phyloP scores from a whole-genome alignment of 306 rosid species.

The Gastrolobium villosum region DNA sequence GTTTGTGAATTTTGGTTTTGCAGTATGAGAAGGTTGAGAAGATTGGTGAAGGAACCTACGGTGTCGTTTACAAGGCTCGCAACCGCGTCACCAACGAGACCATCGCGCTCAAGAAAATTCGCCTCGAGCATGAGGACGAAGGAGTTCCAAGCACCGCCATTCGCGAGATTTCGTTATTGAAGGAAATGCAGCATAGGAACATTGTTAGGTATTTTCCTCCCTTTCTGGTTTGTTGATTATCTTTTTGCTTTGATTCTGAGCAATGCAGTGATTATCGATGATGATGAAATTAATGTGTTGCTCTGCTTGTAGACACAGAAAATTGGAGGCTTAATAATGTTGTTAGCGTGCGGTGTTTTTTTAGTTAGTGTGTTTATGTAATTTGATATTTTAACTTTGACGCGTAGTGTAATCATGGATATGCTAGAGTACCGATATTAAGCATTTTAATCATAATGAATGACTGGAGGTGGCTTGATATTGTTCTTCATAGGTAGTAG shows the following conservation, averaged over 20 bases:
- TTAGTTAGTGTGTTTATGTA: slow-evolving; percentile 33
- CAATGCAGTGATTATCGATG: background rate
- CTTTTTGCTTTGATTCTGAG: background rate
- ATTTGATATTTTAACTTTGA: slow-evolving; percentile 7
- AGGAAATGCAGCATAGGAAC: slow-evolving; percentile 94
- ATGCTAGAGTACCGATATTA: slow-evolving; percentile 21
- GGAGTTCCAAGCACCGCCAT: slow-evolving; percentile 96
- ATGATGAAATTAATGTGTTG: slow-evolving; percentile 22
- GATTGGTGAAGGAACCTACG: slow-evolving; percentile 95
- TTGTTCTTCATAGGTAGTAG: background rate
- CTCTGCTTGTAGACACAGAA: background rate
- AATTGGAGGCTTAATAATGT: background rate
- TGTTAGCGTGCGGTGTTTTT: background rate
- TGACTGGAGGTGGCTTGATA: background rate
- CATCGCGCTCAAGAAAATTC: slow-evolving; percentile 90
- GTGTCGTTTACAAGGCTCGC: slow-evolving; percentile 95
- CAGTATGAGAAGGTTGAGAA: slow-evolving; percentile 95
- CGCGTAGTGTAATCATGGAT: slow-evolving; percentile 20
- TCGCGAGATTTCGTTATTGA: slow-evolving; percentile 87
- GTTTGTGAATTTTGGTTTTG: slow-evolving; percentile 34
- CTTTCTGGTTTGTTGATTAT: background rate
- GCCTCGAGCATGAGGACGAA: slow-evolving; percentile 93
- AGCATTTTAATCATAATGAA: background rate
- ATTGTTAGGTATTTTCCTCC: slow-evolving; percentile 72
- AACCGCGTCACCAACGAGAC: slow-evolving; percentile 82